A percentile compares a stretch with the other conserved stretches of the same genome.
phyloP scores from a whole-genome alignment of 768 basidiomycete species.

The Russula emetica region DNA sequence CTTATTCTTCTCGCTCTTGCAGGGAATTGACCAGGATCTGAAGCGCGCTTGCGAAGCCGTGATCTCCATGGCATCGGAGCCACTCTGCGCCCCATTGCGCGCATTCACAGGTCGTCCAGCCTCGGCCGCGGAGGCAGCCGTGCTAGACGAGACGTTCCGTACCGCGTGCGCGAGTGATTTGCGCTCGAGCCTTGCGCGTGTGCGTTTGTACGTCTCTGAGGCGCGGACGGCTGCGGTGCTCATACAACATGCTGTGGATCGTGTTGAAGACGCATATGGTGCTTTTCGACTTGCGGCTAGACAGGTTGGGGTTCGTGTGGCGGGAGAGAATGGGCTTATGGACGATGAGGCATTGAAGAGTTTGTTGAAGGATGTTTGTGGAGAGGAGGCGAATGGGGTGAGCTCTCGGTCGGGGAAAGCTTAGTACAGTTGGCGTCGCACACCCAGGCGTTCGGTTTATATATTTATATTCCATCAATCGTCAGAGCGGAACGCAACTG shows the following conservation, averaged over 20 bases:
- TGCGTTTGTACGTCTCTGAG: slow-evolving; percentile 79
- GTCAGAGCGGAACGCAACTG: background rate
- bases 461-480: background rate
- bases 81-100: slow-evolving; percentile 56
- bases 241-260: slow-evolving; percentile 69
- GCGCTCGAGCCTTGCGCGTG: slow-evolving; percentile 48
- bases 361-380: slow-evolving; percentile 25
- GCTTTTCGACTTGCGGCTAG: slow-evolving; percentile 61
- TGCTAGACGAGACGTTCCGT: slow-evolving; percentile 52
- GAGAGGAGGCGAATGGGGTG: slow-evolving; percentile 1
- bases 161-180: slow-evolving; percentile 52
- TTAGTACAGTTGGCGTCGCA: background rate
- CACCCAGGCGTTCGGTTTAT: background rate
- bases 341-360: slow-evolving; percentile 36
- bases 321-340: slow-evolving; percentile 33
- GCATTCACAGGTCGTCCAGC: slow-evolving; percentile 57
- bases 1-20: background rate
- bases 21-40: slow-evolving; percentile 86
- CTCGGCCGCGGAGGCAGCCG: slow-evolving; percentile 50
- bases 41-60: slow-evolving; percentile 82
- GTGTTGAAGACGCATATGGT: slow-evolving; percentile 69
- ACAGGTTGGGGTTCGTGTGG: slow-evolving; percentile 43
- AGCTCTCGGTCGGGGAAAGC: background rate
- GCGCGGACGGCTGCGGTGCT: slow-evolving; percentile 73
- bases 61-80: slow-evolving; percentile 57